phyloP scores from a whole-genome alignment of 2,329 filamentous ascomycete genomes.

The Ophiostoma sp. region DNA sequence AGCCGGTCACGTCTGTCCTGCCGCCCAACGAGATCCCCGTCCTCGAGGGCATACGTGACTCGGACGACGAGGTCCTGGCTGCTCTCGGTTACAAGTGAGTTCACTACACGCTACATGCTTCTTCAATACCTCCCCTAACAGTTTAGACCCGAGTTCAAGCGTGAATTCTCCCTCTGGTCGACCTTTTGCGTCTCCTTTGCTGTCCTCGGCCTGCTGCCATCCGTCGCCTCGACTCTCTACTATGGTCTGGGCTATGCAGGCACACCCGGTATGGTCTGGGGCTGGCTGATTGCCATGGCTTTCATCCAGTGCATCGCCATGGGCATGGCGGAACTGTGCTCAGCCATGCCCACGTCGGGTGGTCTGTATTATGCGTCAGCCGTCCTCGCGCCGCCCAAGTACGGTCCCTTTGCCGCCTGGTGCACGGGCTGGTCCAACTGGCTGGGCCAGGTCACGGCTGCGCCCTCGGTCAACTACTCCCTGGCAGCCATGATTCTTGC shows the following conservation, averaged over 20 bases:
- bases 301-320: slow-evolving; percentile 71
- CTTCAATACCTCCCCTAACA: neutral
- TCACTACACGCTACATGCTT: too few species aligned
- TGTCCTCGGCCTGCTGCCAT: slow-evolving; percentile 68
- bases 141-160: slow-evolving; percentile 49
- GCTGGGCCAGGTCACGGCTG: slow-evolving; percentile 65
- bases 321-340: slow-evolving; percentile 70
- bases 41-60: slow-evolving; percentile 23
- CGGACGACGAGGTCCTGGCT: slow-evolving; percentile 61
- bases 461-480: slow-evolving; percentile 67
- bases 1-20: slow-evolving; percentile 30
- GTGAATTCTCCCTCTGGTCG: slow-evolving; percentile 73
- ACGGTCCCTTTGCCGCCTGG: slow-evolving; percentile 67
- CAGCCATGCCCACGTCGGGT: slow-evolving; percentile 70
- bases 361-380: slow-evolving; percentile 74
- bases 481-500: slow-evolving; percentile 70
- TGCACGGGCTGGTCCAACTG: slow-evolving; percentile 71
- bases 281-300: slow-evolving; percentile 71
- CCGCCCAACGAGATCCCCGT: slow-evolving; percentile 27
- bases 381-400: slow-evolving; percentile 66
- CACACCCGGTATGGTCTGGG: slow-evolving; percentile 70
- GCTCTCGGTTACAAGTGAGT: slow-evolving; percentile 54
- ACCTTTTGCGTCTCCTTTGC: slow-evolving; percentile 75
- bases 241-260: slow-evolving; percentile 62
- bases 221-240: slow-evolving; percentile 69